These are phyloP conservation scores for Cercospora citrullina DNA, from an alignment of 2,329 filamentous ascomycete species.

Conservation along the genomic window DNA sequence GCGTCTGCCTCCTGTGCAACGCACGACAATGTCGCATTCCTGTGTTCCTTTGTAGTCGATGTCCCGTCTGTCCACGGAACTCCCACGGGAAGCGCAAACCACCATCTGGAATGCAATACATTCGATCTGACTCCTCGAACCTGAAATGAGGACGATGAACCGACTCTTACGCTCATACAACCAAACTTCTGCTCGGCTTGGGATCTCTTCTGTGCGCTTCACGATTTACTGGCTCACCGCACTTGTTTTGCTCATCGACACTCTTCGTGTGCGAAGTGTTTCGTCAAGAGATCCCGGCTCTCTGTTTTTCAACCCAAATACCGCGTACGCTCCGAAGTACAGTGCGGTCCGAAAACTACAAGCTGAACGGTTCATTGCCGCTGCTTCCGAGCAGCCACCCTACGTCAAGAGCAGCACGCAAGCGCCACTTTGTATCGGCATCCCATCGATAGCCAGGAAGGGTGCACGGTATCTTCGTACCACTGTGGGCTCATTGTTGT, in stretches of 20 bases:
- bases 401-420: neutral
- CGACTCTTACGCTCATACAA: neutral
- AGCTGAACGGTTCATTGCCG: neutral
- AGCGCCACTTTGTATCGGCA: slow-evolving; percentile 44
- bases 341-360: neutral
- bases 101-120: too few relatives aligned
- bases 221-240: neutral
- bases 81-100: too few relatives aligned
- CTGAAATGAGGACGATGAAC: neutral
- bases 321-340: neutral
- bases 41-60: too few relatives aligned
- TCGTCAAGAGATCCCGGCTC: neutral
- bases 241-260: neutral
- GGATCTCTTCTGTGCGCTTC: neutral
- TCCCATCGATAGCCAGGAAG: slow-evolving; percentile 46
- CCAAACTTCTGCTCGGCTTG: neutral
- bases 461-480: slow-evolving; percentile 44
- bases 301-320: neutral
- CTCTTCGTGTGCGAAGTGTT: neutral
- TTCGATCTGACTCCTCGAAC: too few relatives aligned
- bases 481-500: slow-evolving; percentile 48
- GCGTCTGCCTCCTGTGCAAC: too few relatives aligned
- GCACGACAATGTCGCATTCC: too few relatives aligned
- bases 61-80: too few relatives aligned
- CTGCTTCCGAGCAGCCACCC: neutral